A percentile compares a stretch with the other conserved stretches of the same genome.
phyloP scores from a whole-genome alignment of 2,329 filamentous ascomycete genomes.

The Pyrenochaeta sp. region DNA sequence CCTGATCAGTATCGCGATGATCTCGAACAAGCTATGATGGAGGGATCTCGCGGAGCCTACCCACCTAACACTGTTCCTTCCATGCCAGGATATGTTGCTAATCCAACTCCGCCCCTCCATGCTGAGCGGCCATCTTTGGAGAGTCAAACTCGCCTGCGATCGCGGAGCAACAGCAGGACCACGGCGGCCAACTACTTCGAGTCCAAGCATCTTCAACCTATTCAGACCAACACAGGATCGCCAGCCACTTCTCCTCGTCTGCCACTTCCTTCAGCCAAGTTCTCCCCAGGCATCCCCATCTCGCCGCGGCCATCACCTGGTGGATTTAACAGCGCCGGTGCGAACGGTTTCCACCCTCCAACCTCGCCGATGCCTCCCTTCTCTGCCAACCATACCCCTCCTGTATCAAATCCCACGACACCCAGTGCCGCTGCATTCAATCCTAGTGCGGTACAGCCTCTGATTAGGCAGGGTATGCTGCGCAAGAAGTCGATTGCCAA shows the following conservation, averaged over 20 bases:
- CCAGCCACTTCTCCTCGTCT: conserved; percentile 34
- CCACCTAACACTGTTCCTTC: conserved; percentile 44
- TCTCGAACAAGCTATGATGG: conserved; percentile 58
- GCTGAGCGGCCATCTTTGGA: conserved; percentile 36
- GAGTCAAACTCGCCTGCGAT: conserved; percentile 36
- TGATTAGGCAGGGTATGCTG: conserved; percentile 35
- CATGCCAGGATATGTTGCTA: conserved; percentile 41
- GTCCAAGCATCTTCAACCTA: conserved; percentile 46
- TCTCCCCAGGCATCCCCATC: conserved; percentile 42
- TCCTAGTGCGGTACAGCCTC: conserved; percentile 35
- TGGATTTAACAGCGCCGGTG: conserved; percentile 43
- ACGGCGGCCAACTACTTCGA: conserved; percentile 45
- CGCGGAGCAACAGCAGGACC: conserved; percentile 48
- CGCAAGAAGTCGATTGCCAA: conserved; percentile 68
- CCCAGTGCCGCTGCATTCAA: conserved; percentile 48
- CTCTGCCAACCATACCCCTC: conserved; percentile 62
- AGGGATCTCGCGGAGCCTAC: conserved; percentile 48
- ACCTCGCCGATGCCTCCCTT: conserved; percentile 58
- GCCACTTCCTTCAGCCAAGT: conserved; percentile 30
- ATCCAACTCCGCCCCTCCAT: conserved; percentile 37
- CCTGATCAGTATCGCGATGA: conserved; percentile 59
- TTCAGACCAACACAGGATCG: conserved; percentile 38
- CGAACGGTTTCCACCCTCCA: conserved; percentile 45
- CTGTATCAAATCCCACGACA: conserved; percentile 56
- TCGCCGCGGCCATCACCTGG: conserved; percentile 48